Conservation (phyloP, 2,329 filamentous ascomycete species). For the Ophiostoma pallidulum region DNA sequence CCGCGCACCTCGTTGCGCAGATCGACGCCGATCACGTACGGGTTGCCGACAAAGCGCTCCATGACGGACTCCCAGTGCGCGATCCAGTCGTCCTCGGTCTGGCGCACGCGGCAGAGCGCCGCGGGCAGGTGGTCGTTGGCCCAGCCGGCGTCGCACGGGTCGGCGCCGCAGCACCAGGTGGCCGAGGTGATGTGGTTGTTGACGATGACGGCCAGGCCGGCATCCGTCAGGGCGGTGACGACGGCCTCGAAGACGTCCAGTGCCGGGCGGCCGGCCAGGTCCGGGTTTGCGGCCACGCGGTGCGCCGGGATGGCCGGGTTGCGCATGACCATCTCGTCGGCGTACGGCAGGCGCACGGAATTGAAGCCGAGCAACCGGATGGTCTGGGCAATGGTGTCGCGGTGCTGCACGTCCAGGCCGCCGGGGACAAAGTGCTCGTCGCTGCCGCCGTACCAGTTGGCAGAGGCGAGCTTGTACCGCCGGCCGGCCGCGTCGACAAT, state of each 20-base stretch:
- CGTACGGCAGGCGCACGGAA: constrained; percentile 59
- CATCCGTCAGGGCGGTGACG: constrained; percentile 49
- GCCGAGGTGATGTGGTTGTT: constrained; percentile 64
- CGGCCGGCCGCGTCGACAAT: constrained; percentile 48
- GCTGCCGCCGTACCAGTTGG: constrained; percentile 65
- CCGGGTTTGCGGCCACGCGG: constrained; percentile 48
- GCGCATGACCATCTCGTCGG: constrained; percentile 55
- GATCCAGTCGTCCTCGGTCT: constrained; percentile 59
- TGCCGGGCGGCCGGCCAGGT: constrained; percentile 46
- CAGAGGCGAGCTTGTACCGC: constrained; percentile 52
- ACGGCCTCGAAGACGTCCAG: constrained; percentile 53
- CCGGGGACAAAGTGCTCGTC: constrained; percentile 57
- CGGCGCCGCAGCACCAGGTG: constrained; percentile 59
- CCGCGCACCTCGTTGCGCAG: constrained; percentile 61
- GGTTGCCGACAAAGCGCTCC: constrained; percentile 47
- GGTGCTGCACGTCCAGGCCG: constrained; percentile 54
- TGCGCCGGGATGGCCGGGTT: constrained; percentile 46
- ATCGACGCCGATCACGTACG: constrained; percentile 55
- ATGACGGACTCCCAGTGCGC: constrained; percentile 57
- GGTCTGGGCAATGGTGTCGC: constrained; percentile 47
- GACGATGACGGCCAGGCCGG: constrained; percentile 54
- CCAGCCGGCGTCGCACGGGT: constrained; percentile 60
- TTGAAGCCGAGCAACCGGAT: constrained; percentile 59
- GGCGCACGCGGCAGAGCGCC: constrained; percentile 48
- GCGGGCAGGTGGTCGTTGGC: constrained; percentile 51